Base-by-base conservation (phyloP, 2,329 filamentous ascomycete genomes). In the Rugonectria rugulosa region DNA sequence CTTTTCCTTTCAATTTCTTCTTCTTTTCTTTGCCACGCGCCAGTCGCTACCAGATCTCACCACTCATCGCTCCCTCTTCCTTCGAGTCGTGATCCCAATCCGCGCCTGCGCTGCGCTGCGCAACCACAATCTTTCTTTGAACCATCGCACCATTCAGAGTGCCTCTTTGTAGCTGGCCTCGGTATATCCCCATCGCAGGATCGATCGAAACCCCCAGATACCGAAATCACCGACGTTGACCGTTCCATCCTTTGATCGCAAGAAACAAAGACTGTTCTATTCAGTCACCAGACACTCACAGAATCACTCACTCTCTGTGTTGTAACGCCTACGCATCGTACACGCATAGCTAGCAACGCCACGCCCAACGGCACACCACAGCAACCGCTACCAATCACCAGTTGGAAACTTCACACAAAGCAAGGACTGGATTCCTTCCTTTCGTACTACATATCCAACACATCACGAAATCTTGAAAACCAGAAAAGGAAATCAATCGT, bases 351-450 rank as follows among this genome's bases (percentile, higher is more conserved):
- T 21, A 44, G 50, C 43, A 44, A 11, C 36, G 24, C 36, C 48
- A 60, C 56, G 52, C 59, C n/a, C n/a, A n/a, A n/a, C n/a, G n/a
- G n/a, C n/a, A n/a, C n/a, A n/a, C n/a, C n/a, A n/a, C n/a, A n/a
- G 46, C 57, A 53, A 56, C 38, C 63, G 37, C 42, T 50, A 32
- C 56, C 56, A 51, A 51, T 36, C 62, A n/a, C 49, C 57, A 58
- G 45, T 40, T 59, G 59, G 54, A 63, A n/a, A 57, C 49, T 49
- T 57, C 56, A 27, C 45, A 63, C 53, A 24, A 32, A 46, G 36
- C 58, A 60, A 68, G 64, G 65, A 64, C 65, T 67, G 65, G 65
- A 65, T 45, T 68, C 65, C 65, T 68, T 67, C 55, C 43, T 46
- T n/a, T 59, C 45, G 63, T 54, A 61, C 46, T 48, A 60, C 61